phyloP scores from a whole-genome alignment of 1,284 basidiomycete genomes.

The Sparassis latifolia region DNA sequence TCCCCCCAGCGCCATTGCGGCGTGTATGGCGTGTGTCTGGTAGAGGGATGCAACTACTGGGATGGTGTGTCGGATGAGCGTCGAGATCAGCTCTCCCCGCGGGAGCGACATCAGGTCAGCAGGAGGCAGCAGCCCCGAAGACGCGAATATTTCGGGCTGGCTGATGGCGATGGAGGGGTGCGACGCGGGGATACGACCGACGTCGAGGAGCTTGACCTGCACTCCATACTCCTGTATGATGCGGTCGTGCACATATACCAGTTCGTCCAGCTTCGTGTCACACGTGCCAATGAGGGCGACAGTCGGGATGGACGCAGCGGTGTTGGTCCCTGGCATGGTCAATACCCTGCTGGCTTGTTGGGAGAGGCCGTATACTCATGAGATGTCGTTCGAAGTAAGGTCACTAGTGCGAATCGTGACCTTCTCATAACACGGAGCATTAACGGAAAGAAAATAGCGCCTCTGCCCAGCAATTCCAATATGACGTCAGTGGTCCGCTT shows the following conservation, averaged over 20 bases:
- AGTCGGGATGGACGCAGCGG: constrained; percentile 5
- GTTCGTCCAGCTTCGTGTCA: constrained; percentile 21
- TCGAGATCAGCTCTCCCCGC: constrained; percentile 13
- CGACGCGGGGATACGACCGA: constrained; percentile 12
- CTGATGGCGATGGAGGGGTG: constrained; percentile 14
- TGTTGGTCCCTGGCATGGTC: background rate
- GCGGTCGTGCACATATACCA: constrained; percentile 14
- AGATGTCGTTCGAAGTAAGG: too few relatives aligned
- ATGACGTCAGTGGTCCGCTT: background rate
- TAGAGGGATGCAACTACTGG: constrained; percentile 9
- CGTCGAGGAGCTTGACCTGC: constrained; percentile 17
- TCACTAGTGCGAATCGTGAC: too few relatives aligned
- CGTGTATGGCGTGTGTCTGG: constrained; percentile 8
- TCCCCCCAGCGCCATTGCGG: constrained; percentile 14
- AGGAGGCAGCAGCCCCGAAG: constrained; percentile 1
- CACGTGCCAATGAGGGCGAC: constrained; percentile 18
- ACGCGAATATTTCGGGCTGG: constrained; percentile 12
- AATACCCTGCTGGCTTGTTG: too few relatives aligned
- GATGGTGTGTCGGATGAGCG: constrained; percentile 10
- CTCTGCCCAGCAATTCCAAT: too few relatives aligned
- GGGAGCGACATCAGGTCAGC: constrained; percentile 12
- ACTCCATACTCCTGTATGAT: constrained; percentile 10
- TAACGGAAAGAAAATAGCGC: background rate
- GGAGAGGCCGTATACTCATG: too few relatives aligned
- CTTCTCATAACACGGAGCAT: too few relatives aligned